Evolutionary conservation across 108 stramenopile genomes (phyloP).

Genomic region (Skeletonema tropicum): DNA sequence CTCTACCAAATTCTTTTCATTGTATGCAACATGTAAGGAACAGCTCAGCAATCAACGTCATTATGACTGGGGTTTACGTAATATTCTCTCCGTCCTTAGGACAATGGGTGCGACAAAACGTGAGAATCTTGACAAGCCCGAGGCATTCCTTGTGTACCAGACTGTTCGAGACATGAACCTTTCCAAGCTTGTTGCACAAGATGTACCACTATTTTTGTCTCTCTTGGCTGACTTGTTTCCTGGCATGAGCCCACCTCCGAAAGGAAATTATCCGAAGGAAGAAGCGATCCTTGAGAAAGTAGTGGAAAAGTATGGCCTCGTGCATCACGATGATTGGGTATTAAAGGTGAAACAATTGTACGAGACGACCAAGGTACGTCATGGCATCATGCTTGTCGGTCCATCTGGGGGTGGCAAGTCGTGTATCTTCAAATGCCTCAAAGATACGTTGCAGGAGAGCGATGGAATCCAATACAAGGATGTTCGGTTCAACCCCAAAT

Average conservation of each 20-base stretch:
- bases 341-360: slow-evolving; percentile 91
- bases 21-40: slow-evolving; percentile 90
- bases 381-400: slow-evolving; percentile 93
- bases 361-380: slow-evolving; percentile 77
- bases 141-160: slow-evolving; percentile 85
- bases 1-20: slow-evolving; percentile 85
- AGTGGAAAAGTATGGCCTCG: slow-evolving; percentile 61
- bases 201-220: slow-evolving; percentile 91
- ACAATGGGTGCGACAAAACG: slow-evolving; percentile 91
- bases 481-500: slow-evolving; percentile 88
- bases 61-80: slow-evolving; percentile 92
- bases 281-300: slow-evolving; percentile 67
- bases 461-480: slow-evolving; percentile 79
- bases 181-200: slow-evolving; percentile 91
- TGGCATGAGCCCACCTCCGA: slow-evolving; percentile 69
- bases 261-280: slow-evolving; percentile 82
- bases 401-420: slow-evolving; percentile 92
- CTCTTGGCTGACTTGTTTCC: slow-evolving; percentile 90
- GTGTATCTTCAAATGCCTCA: slow-evolving; percentile 79
- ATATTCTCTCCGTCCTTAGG: slow-evolving; percentile 89
- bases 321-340: slow-evolving; percentile 77
- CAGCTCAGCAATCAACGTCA: slow-evolving; percentile 90
- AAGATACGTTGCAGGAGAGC: slow-evolving; percentile 74
- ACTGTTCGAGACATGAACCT: slow-evolving; percentile 94
- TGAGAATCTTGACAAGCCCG: slow-evolving; percentile 72